These are phyloP conservation scores for Podila horticola DNA, from an alignment of 192 early-diverging fungal genomes.

Conservation along the genomic window DNA sequence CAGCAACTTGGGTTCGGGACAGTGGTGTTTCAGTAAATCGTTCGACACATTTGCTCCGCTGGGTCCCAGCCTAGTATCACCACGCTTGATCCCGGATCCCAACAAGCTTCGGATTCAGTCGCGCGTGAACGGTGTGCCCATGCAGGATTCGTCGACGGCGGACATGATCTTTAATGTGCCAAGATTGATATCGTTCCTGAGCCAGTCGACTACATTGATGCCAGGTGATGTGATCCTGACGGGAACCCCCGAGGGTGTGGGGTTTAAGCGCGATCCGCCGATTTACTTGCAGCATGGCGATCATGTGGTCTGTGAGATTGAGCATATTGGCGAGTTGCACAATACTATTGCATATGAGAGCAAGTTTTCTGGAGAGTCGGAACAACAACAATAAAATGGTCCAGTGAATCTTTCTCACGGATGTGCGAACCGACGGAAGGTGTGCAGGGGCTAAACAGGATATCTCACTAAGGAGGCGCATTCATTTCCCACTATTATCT, in stretches of 20 bases:
- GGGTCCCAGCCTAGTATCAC: conserved; percentile 66
- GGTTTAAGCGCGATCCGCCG: conserved; percentile 61
- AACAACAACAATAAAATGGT: not conserved
- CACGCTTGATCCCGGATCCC: conserved; percentile 56
- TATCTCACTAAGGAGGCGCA: too few relatives aligned
- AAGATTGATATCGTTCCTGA: conserved; percentile 61
- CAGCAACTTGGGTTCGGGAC: conserved; percentile 49
- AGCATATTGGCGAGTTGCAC: conserved; percentile 61
- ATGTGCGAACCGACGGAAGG: too few relatives aligned
- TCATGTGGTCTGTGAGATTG: conserved; percentile 58
- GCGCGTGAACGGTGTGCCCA: conserved; percentile 53
- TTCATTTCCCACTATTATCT: too few relatives aligned
- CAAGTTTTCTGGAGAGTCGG: not conserved
- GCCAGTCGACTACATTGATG: conserved; percentile 67
- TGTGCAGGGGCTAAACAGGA: too few relatives aligned
- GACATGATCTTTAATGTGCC: conserved; percentile 71
- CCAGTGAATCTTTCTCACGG: not conserved
- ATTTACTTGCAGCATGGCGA: conserved; percentile 63
- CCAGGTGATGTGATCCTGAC: conserved; percentile 68
- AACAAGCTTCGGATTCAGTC: conserved; percentile 59
- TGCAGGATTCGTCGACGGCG: conserved; percentile 62
- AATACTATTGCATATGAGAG: conserved; percentile 61
- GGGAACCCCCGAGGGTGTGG: conserved; percentile 56
- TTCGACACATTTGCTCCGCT: conserved; percentile 72
- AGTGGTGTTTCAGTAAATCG: conserved; percentile 71